phyloP scores from a whole-genome alignment of 768 basidiomycete genomes.

The Chalciporus sphaerocephalus region DNA sequence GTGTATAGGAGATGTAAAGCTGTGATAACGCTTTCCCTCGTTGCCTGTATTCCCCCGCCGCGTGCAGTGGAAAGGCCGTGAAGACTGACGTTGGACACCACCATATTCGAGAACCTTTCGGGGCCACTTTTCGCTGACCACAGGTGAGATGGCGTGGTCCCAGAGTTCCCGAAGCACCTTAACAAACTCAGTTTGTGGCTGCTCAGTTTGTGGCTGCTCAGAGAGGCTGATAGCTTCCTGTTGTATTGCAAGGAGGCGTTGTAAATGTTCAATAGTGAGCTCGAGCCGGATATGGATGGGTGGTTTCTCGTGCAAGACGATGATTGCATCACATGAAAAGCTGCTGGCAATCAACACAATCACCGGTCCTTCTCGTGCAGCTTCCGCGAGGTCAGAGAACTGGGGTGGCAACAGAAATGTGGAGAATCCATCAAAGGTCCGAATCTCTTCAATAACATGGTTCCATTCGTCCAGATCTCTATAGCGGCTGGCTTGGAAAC shows the following conservation, averaged over 20 bases:
- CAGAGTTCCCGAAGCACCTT: not conserved
- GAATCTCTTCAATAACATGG: conserved; percentile 3
- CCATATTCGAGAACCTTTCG: conserved; percentile 4
- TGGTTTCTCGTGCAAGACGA: not conserved
- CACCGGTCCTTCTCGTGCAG: conserved; percentile 17
- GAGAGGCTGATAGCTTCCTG: not conserved
- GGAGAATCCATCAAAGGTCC: conserved; percentile 12
- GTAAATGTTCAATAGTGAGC: not conserved
- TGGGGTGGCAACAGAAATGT: conserved; percentile 14
- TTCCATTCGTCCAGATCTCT: too few relatives aligned
- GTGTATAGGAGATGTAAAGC: conserved; percentile 8
- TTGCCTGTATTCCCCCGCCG: conserved; percentile 2
- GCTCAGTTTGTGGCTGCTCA: not conserved
- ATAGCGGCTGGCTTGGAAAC: too few relatives aligned
- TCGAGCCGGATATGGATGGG: not conserved
- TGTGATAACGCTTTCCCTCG: not conserved
- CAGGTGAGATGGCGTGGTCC: conserved; percentile 1
- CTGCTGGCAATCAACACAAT: conserved; percentile 15
- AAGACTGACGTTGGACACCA: conserved; percentile 10
- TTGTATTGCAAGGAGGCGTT: too few relatives aligned
- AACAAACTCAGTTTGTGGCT: not conserved
- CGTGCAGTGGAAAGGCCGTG: conserved; percentile 9
- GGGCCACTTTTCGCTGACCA: not conserved
- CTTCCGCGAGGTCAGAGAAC: conserved; percentile 8
- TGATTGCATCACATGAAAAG: conserved; percentile 12